A percentile compares a stretch with the other conserved stretches of the same genome.
Evolutionary conservation across 1,284 basidiomycete species (phyloP).

Genomic region (Pyrrhoderma lamaoense): DNA sequence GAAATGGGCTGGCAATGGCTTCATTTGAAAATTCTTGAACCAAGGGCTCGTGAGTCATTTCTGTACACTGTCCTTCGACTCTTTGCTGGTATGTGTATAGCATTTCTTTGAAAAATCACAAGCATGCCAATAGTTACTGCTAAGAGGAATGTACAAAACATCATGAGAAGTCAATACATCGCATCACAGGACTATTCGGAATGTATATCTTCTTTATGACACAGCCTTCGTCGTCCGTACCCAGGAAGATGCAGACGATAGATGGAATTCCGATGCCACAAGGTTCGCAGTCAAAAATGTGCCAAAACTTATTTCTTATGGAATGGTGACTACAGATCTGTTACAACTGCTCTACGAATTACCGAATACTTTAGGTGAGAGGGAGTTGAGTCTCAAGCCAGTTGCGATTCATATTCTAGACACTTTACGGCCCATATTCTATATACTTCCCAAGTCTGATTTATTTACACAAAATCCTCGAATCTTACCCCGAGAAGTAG

Average conservation of each 20-base stretch:
- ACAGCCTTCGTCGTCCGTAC: slow-evolving; percentile 49
- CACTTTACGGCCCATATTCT: slow-evolving; percentile 41
- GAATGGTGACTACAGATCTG: slow-evolving; percentile 37
- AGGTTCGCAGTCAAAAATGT: slow-evolving; percentile 31
- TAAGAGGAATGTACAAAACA: slow-evolving; percentile 44
- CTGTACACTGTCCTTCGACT: slow-evolving; percentile 49
- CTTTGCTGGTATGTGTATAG: slow-evolving; percentile 51
- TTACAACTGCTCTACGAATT: slow-evolving; percentile 41
- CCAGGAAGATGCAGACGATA: slow-evolving; percentile 36
- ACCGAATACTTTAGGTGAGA: slow-evolving; percentile 24
- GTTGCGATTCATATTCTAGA: slow-evolving; percentile 42
- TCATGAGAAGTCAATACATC: slow-evolving; percentile 41
- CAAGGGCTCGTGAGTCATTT: slow-evolving; percentile 52
- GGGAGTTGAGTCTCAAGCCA: background rate
- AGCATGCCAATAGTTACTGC: background rate
- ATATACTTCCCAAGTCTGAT: slow-evolving; percentile 48
- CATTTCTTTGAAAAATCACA: background rate
- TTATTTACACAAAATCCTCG: slow-evolving; percentile 51
- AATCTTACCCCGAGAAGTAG: slow-evolving; percentile 55
- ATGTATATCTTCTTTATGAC: slow-evolving; percentile 60
- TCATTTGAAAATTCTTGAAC: slow-evolving; percentile 63
- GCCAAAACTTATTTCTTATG: slow-evolving; percentile 9
- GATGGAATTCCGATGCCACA: slow-evolving; percentile 48
- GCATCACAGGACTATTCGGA: slow-evolving; percentile 54
- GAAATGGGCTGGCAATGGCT: slow-evolving; percentile 63